Evolutionary conservation across 768 basidiomycete species (phyloP), one percentile per base, ranked within the genome.

Genomic region (Grammothele lineata): DNA sequence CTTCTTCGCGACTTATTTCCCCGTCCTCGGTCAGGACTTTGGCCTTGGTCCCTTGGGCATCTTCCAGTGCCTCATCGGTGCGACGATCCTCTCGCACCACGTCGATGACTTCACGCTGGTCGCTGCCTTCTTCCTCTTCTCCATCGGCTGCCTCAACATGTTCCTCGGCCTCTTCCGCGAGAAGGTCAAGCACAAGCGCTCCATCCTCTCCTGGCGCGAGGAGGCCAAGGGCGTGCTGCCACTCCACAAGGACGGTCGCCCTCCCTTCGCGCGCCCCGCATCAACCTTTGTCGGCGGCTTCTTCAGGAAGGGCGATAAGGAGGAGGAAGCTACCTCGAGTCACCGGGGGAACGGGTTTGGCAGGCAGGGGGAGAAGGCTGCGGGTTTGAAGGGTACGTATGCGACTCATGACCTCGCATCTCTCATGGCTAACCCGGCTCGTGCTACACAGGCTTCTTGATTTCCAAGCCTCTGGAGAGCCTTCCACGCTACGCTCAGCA

Each of bases 61-160:
- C 75, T 83, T 95, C 73, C 77, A 93, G 67, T 83, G 85, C 67
- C 73, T 94, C 47, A 92, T 94, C 73, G 72, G 71, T 22, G 72
- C 74, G 10, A 67, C 71, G n/a, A 70, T 77, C 40, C 68, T 80
- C 36, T 75, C 74, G 24, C 75, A 76, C 54, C 73, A 83, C 64
- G 89, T 92, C 48, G 83, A 90, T 57, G 81, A 80, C 50, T 94
- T 95, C 71, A 84, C 90, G 18, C 87, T 94, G 60, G 92, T 91
- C 54, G 75, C 90, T 4, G 90, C 87, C 36, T 94, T 93, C 75
- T 84, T 95, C 72, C 77, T 95, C 51, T 95, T 95, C 71, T 77
- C 90, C 42, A 60, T 95, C 48, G 92, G 92, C n/a, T 92, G 89
- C 66, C 66, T 95, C 45, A 92, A 95, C 70, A 81, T 92, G 56